Base-by-base conservation (phyloP, 805 yeast species). In the Saccharomycopsis sp. region DNA sequence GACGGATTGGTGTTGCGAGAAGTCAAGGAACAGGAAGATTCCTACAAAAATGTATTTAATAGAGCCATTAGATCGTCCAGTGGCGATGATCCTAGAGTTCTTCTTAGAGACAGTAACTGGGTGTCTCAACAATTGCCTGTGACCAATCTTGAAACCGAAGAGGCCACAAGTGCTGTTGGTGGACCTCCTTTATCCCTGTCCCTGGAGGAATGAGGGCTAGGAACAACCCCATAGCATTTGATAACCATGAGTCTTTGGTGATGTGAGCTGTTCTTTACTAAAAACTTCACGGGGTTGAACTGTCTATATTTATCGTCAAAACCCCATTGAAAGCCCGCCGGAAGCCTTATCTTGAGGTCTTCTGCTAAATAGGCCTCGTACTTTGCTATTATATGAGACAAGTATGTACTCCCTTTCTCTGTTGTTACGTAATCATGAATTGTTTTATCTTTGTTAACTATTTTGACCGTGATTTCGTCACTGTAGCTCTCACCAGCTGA, bases 61-160 rank as follows among this genome's bases (percentile, higher is more conserved):
- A 73, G 73, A 53, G 61, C 59, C 9, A 42, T 57, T 9, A 22
- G 58, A 34, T 25, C 49, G 19, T 49, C 59, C 5, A 56, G 50
- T 20, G 57, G 55, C 12, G 57, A 57, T 12, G 97, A 78, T 69
- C 92, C 79, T 67, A 83, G 85, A 66, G 82, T 80, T 66, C 80
- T 80, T 47, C 71, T 93, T 56, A 77, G 98, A 59, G 97, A 93
- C 69, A 79, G 86, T 29, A 84, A 87, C 68, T 93, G 97, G 97
- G 91, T 93, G 8, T 78, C 87, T 12, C 78, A 78, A 53, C 78
- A 82, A 60, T 73, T 83, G 29, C 86, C 86, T 0, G 73, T 80
- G 24, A 63, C 73, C n/a, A 69, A 65, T 22, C 70, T 72, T 49
- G 66, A 66, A 56, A 69, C 72, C 50, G 79, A 77, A 57, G 58